Percentiles rank a stretch among this genome's conserved stretches.
phyloP scores from a whole-genome alignment of 1,284 basidiomycete genomes.

The Austroboletus niveus region DNA sequence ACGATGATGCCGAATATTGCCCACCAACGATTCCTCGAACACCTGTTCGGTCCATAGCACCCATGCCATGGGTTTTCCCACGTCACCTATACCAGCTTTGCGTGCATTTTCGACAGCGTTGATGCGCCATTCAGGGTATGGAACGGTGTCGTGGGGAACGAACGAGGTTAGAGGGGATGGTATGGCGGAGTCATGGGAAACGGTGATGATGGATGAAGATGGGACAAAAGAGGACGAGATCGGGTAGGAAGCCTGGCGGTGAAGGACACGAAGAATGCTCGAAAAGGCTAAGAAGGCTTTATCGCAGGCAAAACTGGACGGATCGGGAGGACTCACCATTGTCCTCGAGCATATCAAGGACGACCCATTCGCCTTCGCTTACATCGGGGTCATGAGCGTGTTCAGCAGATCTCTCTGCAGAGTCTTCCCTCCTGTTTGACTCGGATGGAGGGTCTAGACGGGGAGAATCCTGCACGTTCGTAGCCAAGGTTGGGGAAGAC shows the following conservation, averaged over 20 bases:
- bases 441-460: not conserved
- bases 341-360: slow-evolving; percentile 57
- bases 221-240: slow-evolving; percentile 49
- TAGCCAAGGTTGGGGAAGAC: slow-evolving; percentile 27
- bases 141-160: slow-evolving; percentile 38
- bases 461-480: not conserved
- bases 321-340: slow-evolving; percentile 36
- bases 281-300: slow-evolving; percentile 39
- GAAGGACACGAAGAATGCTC: slow-evolving; percentile 49
- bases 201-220: slow-evolving; percentile 29
- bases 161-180: slow-evolving; percentile 5
- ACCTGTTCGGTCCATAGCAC: slow-evolving; percentile 39
- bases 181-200: slow-evolving; percentile 6
- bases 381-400: slow-evolving; percentile 1
- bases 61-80: slow-evolving; percentile 50
- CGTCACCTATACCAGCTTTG: slow-evolving; percentile 54
- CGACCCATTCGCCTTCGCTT: slow-evolving; percentile 47
- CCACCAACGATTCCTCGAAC: slow-evolving; percentile 15
- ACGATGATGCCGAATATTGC: slow-evolving; percentile 25
- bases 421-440: not conserved
- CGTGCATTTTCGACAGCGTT: slow-evolving; percentile 49
- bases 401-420: not conserved
- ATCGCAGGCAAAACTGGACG: not conserved
- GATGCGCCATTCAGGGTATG: slow-evolving; percentile 64
- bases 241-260: slow-evolving; percentile 46